Base-by-base conservation (phyloP, 176 grass and related monocot species). In the Raddia distichophylla region DNA sequence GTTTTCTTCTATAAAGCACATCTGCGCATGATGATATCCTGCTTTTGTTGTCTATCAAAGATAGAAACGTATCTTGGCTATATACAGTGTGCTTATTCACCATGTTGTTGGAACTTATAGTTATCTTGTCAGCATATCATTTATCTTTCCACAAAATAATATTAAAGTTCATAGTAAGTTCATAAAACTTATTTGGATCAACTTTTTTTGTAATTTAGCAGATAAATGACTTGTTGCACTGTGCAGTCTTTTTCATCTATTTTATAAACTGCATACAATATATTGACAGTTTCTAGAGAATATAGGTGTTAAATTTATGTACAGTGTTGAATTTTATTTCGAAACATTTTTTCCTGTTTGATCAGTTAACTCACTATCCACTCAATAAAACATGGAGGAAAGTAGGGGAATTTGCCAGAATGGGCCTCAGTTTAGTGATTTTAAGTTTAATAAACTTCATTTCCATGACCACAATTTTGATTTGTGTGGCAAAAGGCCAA, bases 1-100 rank as follows among this genome's bases (percentile, higher is more conserved):
- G 10, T 67, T 86, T 45, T 60, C 27, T 65, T 73, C 45, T 60
- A 66, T 80, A 46, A 80, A 51, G 16, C 42, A 63, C 46, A 27
- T 27, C 27, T 27, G 27, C 27, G 1, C 27, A 76, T 10, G 5
- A 11, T 81, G 46, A 8, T 53, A 8, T 55, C 55, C n/a, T 53
- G 33, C 58, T 40, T 51, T 71, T 82, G 51, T 72, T 50, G 53
- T 0, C 1, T 33, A 52, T 71, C 10, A 72, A 50, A 72, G 44
- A 37, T 60, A 20, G 45, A 71, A 70, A 7, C 32, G 1, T 72
- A 72, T 40, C 3, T 40, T 40, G 37, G 37, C 37, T 40, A 40
- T 61, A 18, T 72, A 72, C 10, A 53, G 12, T 16, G 15, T 60
- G 33, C 45, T 62, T 51, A 82, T 61, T n/a, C 11, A 61, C 22